Evolutionary conservation across 306 rosid genomes (phyloP).

Genomic region (Sesbania bispinosa): DNA sequence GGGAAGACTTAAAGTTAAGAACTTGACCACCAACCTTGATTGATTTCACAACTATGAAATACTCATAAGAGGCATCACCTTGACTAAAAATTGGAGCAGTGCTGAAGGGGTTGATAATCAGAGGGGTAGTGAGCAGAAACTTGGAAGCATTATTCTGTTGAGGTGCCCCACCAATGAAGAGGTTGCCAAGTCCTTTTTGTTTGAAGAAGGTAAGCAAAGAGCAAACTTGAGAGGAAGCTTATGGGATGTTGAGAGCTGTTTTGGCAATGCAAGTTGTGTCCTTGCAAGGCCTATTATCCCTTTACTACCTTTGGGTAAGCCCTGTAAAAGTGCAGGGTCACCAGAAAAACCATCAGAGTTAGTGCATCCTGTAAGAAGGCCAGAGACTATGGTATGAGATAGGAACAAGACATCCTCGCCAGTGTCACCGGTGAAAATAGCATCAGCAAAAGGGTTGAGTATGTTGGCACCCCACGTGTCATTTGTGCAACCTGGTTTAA

Average conservation of each 20-base stretch:
- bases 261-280: conserved; percentile 1
- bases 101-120: conserved; percentile 21
- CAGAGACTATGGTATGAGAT: neutral
- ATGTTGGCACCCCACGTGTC: conserved; percentile 16
- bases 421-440: neutral
- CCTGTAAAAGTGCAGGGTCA: neutral
- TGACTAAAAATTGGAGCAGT: conserved; percentile 1
- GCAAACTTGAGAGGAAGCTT: conserved; percentile 28
- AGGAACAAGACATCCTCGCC: conserved; percentile 17
- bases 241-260: neutral
- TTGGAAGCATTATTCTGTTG: neutral
- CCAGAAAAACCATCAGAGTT: neutral
- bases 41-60: conserved; percentile 26
- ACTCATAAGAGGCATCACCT: conserved; percentile 31
- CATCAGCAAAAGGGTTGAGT: neutral
- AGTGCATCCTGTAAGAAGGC: neutral
- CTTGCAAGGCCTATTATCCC: conserved; percentile 40
- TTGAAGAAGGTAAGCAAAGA: conserved; percentile 33
- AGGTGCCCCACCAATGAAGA: conserved; percentile 28
- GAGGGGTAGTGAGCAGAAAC: neutral
- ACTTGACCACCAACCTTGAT: conserved; percentile 21
- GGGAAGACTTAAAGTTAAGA: conserved; percentile 23
- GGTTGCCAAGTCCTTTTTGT: conserved; percentile 23
- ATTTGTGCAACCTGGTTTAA: conserved; percentile 26
- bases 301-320: neutral